Conservation (phyloP, 495 filamentous ascomycete species). For the Cudoniella acicularis region DNA sequence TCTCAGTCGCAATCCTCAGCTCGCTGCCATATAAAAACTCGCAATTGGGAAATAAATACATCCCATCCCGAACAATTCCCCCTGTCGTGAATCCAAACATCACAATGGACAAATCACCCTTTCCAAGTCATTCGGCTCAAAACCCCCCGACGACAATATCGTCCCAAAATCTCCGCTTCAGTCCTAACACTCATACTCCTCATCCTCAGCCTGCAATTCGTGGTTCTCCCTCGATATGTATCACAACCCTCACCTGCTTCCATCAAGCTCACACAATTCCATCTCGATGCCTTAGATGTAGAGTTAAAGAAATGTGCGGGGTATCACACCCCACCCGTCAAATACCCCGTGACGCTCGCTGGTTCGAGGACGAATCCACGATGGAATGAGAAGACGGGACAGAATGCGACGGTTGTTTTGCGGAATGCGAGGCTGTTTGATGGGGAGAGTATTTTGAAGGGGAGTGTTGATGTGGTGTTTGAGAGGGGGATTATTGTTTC, state of each 20-base stretch:
- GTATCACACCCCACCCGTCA: slow-evolving; percentile 10
- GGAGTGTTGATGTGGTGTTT: slow-evolving; percentile 43
- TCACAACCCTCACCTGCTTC: slow-evolving; percentile 8
- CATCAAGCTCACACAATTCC: slow-evolving; percentile 8
- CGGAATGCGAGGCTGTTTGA: slow-evolving; percentile 50
- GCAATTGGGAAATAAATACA: neutral
- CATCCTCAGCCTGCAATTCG: slow-evolving; percentile 13
- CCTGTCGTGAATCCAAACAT: too few relatives aligned
- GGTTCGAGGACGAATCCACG: slow-evolving; percentile 18
- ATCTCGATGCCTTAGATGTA: slow-evolving; percentile 11
- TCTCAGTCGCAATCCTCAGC: neutral
- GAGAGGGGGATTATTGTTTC: slow-evolving; percentile 45
- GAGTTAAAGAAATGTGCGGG: slow-evolving; percentile 16
- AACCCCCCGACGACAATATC: slow-evolving; percentile 9
- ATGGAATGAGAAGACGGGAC: slow-evolving; percentile 22
- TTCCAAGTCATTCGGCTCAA: neutral
- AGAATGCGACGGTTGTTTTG: slow-evolving; percentile 35
- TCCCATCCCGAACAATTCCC: neutral
- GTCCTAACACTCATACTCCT: slow-evolving; percentile 6
- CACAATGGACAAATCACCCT: neutral
- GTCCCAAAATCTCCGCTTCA: slow-evolving; percentile 9
- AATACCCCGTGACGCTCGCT: slow-evolving; percentile 15
- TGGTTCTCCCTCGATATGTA: slow-evolving; percentile 18
- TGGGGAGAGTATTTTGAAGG: slow-evolving; percentile 42
- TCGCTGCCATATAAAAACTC: neutral